Base-by-base conservation (phyloP, 1,139 yeast genomes). In the Geotrichum citri-aurantii region DNA sequence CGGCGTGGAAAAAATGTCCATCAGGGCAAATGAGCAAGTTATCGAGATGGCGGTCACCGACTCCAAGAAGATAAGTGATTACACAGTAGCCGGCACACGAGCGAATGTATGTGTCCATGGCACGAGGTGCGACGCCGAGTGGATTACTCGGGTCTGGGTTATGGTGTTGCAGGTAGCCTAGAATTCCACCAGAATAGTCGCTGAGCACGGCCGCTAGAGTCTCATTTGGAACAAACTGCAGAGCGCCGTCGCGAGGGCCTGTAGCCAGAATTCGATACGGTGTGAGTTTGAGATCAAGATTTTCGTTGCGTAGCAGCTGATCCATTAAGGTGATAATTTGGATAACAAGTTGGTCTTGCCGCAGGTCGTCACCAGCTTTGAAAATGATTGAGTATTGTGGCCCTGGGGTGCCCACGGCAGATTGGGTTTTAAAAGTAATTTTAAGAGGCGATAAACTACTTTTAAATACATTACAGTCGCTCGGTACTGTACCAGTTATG, bases 11-110 rank as follows among this genome's bases (percentile, higher is more conserved):
- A 69, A 91, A 91, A 69, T 86, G 90, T 17, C 79, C 97, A 70
- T 87, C 88, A 0, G 87, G 83, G 17, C 82, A 77, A 23, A 83
- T 77, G 44, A 95, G 77, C 62, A 95, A 76, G 68, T 95, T 95
- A 68, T 95, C 99, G 62, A 95, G 77, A 75, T 95, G 99, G 58
- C 99, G 80, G 73, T 95, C 99, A 21, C 99, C 99, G 11, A 95
- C 97, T 3, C 99, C 99, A 12, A 95, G 75, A 5, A 95, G 76
- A 68, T 95, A 95, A 0, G 99, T 95, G 44, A 95, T 89, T 1
- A 95, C 99, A 77, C 98, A 93, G 70, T 95, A 93, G 0, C 99
- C 99, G 31, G 99, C 99, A 72, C 98, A 91, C 2, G 97, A 90
- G 63, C 92, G 83, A 14, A 95, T 95, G 73, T 89, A 95, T 64